Conservation (phyloP, 2,329 filamentous ascomycete species). For the Hansfordia pulvinata region DNA sequence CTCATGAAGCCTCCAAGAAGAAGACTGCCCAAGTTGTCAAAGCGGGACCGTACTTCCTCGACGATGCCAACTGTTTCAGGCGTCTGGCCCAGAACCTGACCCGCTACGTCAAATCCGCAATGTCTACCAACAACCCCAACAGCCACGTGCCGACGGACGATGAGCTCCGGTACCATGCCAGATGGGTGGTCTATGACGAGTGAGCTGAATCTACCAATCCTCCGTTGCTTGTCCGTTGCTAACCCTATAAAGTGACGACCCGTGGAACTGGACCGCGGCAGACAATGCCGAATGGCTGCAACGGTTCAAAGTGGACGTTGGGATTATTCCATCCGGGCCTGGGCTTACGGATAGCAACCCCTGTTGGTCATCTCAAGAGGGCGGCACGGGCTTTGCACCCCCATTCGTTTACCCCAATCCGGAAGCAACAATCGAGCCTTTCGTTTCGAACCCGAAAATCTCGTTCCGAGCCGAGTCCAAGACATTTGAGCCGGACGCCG, state of each 20-base stretch:
- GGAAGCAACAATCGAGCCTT: constrained; percentile 17
- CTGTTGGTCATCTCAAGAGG: constrained; percentile 33
- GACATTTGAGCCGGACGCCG: constrained; percentile 26
- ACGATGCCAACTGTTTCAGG: constrained; percentile 46
- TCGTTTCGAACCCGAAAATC: constrained; percentile 18
- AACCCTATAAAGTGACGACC: constrained; percentile 34
- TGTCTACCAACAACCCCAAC: constrained; percentile 47
- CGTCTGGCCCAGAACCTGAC: constrained; percentile 38
- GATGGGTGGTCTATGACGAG: constrained; percentile 50
- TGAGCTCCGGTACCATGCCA: constrained; percentile 50
- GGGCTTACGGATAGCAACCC: constrained; percentile 25
- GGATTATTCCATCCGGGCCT: constrained; percentile 35
- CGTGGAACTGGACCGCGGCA: constrained; percentile 50
- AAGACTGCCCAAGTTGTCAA: too few species aligned
- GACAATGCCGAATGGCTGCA: constrained; percentile 51
- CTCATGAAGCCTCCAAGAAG: too few species aligned
- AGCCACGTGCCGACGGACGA: constrained; percentile 43
- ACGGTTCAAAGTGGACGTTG: constrained; percentile 45
- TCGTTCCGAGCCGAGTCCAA: constrained; percentile 22
- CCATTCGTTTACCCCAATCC: constrained; percentile 35
- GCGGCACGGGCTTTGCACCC: constrained; percentile 40
- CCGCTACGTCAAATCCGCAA: constrained; percentile 36
- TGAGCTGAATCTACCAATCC: constrained; percentile 17
- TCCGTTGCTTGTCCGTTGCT: constrained; percentile 4
- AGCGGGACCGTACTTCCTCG: constrained; percentile 32